Evolutionary conservation across 495 filamentous ascomycete species (phyloP).

Genomic region (Talaromyces stipitatus): DNA sequence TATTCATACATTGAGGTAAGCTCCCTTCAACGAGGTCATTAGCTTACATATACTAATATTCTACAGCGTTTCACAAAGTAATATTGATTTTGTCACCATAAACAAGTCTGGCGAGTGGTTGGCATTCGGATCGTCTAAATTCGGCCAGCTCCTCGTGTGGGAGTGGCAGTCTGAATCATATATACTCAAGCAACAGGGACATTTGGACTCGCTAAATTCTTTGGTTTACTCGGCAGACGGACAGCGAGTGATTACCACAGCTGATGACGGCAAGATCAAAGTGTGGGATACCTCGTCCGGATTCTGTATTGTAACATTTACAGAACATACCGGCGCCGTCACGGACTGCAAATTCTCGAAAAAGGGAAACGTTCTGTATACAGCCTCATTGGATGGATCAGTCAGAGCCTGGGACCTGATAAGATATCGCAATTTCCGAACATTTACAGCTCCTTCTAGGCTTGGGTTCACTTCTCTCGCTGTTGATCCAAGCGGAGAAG

Average conservation of each 20-base stretch:
- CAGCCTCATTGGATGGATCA: conserved; percentile 86
- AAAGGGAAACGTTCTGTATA: conserved; percentile 90
- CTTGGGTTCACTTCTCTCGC: conserved; percentile 88
- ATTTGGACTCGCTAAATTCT: conserved; percentile 94
- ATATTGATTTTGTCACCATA: conserved; percentile 86
- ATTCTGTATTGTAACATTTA: conserved; percentile 97
- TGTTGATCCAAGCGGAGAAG: conserved; percentile 93
- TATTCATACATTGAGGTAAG: conserved; percentile 72
- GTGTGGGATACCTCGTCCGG: conserved; percentile 95
- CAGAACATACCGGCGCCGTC: conserved; percentile 89
- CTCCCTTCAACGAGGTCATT: neutral
- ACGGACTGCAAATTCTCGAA: conserved; percentile 95
- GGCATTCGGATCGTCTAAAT: conserved; percentile 92
- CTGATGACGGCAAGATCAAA: conserved; percentile 96
- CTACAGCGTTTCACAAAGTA: conserved; percentile 85
- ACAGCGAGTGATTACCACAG: conserved; percentile 81
- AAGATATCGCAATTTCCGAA: conserved; percentile 92
- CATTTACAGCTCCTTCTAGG: conserved; percentile 86
- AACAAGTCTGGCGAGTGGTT: conserved; percentile 95
- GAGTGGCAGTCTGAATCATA: conserved; percentile 99
- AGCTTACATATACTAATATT: conserved; percentile 17
- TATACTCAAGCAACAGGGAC: conserved; percentile 94
- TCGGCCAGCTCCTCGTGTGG: conserved; percentile 93
- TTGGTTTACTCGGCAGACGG: conserved; percentile 91
- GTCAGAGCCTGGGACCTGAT: conserved; percentile 95